Evolutionary conservation across 1,284 basidiomycete genomes (phyloP).

Genomic region (Athelia psychrophila): DNA sequence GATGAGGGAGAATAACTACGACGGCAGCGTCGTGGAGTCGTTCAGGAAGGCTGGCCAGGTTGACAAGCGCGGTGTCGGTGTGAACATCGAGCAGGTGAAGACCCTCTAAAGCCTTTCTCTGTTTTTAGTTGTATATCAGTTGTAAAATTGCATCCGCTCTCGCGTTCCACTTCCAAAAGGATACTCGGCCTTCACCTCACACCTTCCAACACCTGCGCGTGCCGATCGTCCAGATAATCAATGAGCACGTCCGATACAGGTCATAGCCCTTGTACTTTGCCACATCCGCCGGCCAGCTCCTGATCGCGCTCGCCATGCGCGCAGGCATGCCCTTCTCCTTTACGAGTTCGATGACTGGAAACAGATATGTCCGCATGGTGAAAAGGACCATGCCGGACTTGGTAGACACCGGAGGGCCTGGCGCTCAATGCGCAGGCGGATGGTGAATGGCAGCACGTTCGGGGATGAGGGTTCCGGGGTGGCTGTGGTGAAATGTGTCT

Average conservation of each 20-base stretch:
- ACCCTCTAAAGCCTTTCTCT: no score
- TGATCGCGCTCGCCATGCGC: slow-evolving; percentile 63
- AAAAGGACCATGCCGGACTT: slow-evolving; percentile 70
- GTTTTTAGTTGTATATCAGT: background rate
- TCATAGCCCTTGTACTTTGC: slow-evolving; percentile 57
- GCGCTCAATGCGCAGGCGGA: slow-evolving; percentile 66
- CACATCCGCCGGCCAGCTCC: slow-evolving; percentile 71
- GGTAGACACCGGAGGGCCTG: slow-evolving; percentile 72
- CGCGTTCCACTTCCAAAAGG: background rate
- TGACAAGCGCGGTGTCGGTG: no score
- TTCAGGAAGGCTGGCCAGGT: no score
- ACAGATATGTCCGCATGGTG: slow-evolving; percentile 72
- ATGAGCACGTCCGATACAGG: slow-evolving; percentile 46
- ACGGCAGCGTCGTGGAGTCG: slow-evolving; percentile 3
- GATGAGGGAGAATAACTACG: slow-evolving; percentile 21
- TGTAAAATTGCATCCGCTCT: slow-evolving; percentile 1
- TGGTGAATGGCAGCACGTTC: slow-evolving; percentile 33
- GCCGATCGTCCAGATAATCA: slow-evolving; percentile 42
- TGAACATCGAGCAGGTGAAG: no score
- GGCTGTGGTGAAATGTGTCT: no score
- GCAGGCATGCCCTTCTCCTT: slow-evolving; percentile 64
- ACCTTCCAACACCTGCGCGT: slow-evolving; percentile 11
- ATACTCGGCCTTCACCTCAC: background rate
- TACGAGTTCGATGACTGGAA: slow-evolving; percentile 55
- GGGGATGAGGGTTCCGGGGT: slow-evolving; percentile 35